phyloP scores from a whole-genome alignment of 306 rosid genomes.

The Quercus mongolica region DNA sequence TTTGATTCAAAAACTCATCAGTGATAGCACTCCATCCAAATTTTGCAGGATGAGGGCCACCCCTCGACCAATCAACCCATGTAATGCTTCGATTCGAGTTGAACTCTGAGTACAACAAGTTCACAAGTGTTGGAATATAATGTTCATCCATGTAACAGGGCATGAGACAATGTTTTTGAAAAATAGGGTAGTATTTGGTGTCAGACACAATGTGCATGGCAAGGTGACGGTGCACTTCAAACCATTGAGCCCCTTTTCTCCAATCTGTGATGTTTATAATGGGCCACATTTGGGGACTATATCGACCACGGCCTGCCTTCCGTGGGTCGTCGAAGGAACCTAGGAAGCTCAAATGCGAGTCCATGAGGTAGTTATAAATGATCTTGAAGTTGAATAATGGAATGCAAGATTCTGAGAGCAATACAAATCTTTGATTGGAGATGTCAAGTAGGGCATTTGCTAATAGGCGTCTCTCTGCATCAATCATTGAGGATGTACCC shows the following conservation, averaged over 20 bases:
- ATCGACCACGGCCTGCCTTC: constrained; percentile 42
- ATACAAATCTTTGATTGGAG: constrained; percentile 51
- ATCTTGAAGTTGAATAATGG: constrained; percentile 59
- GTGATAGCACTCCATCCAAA: constrained; percentile 32
- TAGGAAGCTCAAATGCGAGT: constrained; percentile 40
- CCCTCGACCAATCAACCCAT: constrained; percentile 66
- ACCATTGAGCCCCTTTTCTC: constrained; percentile 75
- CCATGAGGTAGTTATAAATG: constrained; percentile 33
- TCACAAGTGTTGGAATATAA: constrained; percentile 51
- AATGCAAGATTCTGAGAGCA: constrained; percentile 67
- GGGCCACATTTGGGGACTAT: constrained; percentile 46
- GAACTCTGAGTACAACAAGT: constrained; percentile 16
- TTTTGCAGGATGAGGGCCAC: constrained; percentile 50
- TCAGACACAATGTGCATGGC: constrained; percentile 48
- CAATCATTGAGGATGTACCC: constrained; percentile 59
- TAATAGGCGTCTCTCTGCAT: constrained; percentile 59
- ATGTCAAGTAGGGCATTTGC: constrained; percentile 55
- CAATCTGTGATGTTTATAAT: constrained; percentile 43
- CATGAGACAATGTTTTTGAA: constrained; percentile 28
- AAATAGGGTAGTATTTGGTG: constrained; percentile 35
- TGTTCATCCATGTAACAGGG: constrained; percentile 64
- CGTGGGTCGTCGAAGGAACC: constrained; percentile 40
- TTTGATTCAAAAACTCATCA: constrained; percentile 40
- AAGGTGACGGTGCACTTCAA: constrained; percentile 48
- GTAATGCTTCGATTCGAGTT: constrained; percentile 43